A percentile compares a stretch with the other conserved stretches of the same genome.
phyloP scores from a whole-genome alignment of 768 basidiomycete species.

The Lactifluus hygrophoroides region DNA sequence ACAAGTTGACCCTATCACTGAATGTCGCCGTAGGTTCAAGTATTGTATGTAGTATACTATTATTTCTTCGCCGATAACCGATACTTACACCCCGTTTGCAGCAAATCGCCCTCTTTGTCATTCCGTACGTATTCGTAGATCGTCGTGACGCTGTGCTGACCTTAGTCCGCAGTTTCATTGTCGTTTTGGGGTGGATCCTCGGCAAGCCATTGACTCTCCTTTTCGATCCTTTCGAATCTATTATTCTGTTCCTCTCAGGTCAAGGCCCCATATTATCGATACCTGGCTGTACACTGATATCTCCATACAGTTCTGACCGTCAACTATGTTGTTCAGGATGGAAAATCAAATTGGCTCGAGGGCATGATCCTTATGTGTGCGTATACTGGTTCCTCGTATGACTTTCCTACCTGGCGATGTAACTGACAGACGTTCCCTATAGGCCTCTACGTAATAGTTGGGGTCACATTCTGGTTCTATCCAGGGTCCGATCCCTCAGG shows the following conservation, averaged over 20 bases:
- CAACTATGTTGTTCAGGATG: slow-evolving; percentile 74
- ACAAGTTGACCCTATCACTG: slow-evolving; percentile 79
- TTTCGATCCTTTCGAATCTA: slow-evolving; percentile 85
- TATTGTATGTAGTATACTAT: slow-evolving; percentile 42
- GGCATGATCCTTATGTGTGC: slow-evolving; percentile 63
- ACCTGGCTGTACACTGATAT: background rate
- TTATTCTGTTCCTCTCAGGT: slow-evolving; percentile 48
- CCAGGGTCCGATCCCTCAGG: slow-evolving; percentile 25
- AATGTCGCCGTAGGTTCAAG: slow-evolving; percentile 86
- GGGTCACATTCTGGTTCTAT: slow-evolving; percentile 60
- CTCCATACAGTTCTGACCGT: slow-evolving; percentile 63
- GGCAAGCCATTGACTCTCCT: slow-evolving; percentile 72
- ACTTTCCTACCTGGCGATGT: background rate
- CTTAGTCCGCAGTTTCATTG: slow-evolving; percentile 46
- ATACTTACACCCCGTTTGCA: slow-evolving; percentile 24
- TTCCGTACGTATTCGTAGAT: slow-evolving; percentile 48
- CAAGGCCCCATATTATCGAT: slow-evolving; percentile 5
- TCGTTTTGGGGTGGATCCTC: slow-evolving; percentile 71
- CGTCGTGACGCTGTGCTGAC: background rate
- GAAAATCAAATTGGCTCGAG: slow-evolving; percentile 80
- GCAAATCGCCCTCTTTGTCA: slow-evolving; percentile 81
- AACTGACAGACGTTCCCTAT: slow-evolving; percentile 5
- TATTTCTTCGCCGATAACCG: background rate
- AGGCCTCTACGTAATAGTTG: slow-evolving; percentile 68
- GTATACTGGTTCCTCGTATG: slow-evolving; percentile 21